phyloP scores from a whole-genome alignment of 768 basidiomycete species.

The Calocera cornea region DNA sequence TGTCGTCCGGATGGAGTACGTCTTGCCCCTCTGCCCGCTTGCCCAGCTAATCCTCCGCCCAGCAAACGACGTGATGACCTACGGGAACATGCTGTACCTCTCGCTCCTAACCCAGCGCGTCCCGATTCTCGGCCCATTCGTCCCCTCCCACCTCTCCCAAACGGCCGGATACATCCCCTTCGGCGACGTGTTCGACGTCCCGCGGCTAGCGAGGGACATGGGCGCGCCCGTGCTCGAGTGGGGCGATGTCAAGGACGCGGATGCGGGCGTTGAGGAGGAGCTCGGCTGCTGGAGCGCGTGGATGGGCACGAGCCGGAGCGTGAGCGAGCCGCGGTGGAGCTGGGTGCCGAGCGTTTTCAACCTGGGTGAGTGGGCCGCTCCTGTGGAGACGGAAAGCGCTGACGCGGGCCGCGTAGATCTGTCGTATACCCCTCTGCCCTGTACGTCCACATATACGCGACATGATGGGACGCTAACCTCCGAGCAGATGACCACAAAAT shows the following conservation, averaged over 20 bases:
- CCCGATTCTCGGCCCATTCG: constrained; percentile 46
- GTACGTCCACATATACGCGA: constrained; percentile 23
- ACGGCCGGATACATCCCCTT: constrained; percentile 38
- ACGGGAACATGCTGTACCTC: constrained; percentile 47
- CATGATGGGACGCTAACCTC: not conserved
- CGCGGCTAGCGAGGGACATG: constrained; percentile 34
- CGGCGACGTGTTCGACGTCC: constrained; percentile 47
- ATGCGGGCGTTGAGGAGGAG: not conserved
- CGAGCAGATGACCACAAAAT: not conserved
- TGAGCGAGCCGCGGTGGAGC: not conserved
- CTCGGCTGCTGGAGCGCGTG: constrained; percentile 11
- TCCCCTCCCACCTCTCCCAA: constrained; percentile 40
- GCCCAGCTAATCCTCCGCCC: constrained; percentile 6
- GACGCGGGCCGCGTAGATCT: constrained; percentile 28
- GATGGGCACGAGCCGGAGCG: constrained; percentile 16
- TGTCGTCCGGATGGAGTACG: constrained; percentile 63
- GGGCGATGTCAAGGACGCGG: constrained; percentile 43
- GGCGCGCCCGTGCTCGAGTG: constrained; percentile 46
- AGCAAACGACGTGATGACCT: constrained; percentile 73
- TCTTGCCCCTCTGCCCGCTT: constrained; percentile 9
- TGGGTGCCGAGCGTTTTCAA: not conserved
- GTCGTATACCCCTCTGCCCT: not conserved
- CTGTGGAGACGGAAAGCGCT: too few relatives aligned
- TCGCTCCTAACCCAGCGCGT: constrained; percentile 41
- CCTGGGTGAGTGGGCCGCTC: constrained; percentile 20